Conservation (phyloP, 345 rosid genomes). For the Gossypium turneri region DNA sequence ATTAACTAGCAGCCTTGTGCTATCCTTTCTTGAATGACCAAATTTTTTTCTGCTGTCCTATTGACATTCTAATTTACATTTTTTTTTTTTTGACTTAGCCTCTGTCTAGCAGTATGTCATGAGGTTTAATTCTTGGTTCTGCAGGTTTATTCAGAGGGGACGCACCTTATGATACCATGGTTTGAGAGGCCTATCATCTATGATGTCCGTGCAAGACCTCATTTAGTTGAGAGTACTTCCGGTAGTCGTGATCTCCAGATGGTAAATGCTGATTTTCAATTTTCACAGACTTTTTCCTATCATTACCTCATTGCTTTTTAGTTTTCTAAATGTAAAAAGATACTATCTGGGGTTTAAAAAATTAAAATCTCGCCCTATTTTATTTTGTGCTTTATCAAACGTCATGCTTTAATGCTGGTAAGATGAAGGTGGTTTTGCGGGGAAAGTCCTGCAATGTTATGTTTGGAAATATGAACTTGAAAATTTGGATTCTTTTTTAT, state of each 20-base stretch:
- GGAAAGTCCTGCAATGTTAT: too few relatives aligned
- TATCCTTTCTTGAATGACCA: neutral
- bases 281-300: neutral
- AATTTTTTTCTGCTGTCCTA: neutral
- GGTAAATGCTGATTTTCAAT: conserved; percentile 35
- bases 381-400: too few relatives aligned
- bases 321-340: neutral
- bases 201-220: conserved; percentile 92
- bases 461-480: too few relatives aligned
- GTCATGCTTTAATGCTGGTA: too few relatives aligned
- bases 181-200: conserved; percentile 88
- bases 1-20: neutral
- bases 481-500: too few relatives aligned
- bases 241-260: conserved; percentile 98
- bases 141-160: conserved; percentile 94
- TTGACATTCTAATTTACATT: neutral
- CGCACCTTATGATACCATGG: conserved; percentile 89
- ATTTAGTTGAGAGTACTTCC: conserved; percentile 80
- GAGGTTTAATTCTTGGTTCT: neutral
- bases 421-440: too few relatives aligned
- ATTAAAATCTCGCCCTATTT: neutral
- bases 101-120: neutral
- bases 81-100: neutral
- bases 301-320: neutral
- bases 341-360: neutral